A percentile compares a stretch with the other conserved stretches of the same genome.
Evolutionary conservation across 495 filamentous ascomycete species (phyloP).

Genomic region (Umbilicaria muhlenbergii): DNA sequence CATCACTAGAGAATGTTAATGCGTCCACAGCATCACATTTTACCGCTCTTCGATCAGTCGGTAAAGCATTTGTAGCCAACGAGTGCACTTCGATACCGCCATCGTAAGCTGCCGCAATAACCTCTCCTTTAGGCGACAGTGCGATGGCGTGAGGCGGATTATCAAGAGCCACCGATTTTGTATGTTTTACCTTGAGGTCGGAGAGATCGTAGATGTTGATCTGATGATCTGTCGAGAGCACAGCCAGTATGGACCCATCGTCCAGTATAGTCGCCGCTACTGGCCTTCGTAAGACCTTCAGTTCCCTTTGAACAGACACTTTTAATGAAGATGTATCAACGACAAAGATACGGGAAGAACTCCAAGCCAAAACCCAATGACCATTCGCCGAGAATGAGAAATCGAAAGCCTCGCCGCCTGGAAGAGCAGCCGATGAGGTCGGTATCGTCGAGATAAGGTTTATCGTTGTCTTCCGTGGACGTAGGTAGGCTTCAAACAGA

Average conservation of each 20-base stretch:
- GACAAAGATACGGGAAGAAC: constrained; percentile 77
- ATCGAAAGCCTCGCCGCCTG: constrained; percentile 72
- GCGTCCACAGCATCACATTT: constrained; percentile 69
- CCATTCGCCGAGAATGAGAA: constrained; percentile 65
- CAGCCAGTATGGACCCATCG: constrained; percentile 60
- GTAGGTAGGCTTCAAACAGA: constrained; percentile 63
- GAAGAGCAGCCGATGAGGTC: constrained; percentile 63
- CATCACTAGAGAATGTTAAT: constrained; percentile 69
- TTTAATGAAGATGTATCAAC: constrained; percentile 43
- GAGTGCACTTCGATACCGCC: constrained; percentile 78
- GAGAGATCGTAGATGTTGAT: constrained; percentile 67
- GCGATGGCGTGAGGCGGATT: constrained; percentile 62
- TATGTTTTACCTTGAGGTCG: constrained; percentile 42
- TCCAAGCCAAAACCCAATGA: constrained; percentile 59
- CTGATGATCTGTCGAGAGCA: constrained; percentile 64
- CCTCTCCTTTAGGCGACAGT: constrained; percentile 63
- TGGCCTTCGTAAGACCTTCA: constrained; percentile 66
- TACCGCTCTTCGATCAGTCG: constrained; percentile 59
- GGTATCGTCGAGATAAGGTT: constrained; percentile 71
- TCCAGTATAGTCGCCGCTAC: constrained; percentile 66
- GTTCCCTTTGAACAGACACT: constrained; percentile 51
- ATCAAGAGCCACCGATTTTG: constrained; percentile 56
- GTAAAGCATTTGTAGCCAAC: constrained; percentile 41
- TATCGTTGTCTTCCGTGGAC: constrained; percentile 52
- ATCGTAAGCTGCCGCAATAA: constrained; percentile 75